Evolutionary conservation across 1,284 basidiomycete genomes (phyloP).

Genomic region (Microbotryum silenes-acaulis): DNA sequence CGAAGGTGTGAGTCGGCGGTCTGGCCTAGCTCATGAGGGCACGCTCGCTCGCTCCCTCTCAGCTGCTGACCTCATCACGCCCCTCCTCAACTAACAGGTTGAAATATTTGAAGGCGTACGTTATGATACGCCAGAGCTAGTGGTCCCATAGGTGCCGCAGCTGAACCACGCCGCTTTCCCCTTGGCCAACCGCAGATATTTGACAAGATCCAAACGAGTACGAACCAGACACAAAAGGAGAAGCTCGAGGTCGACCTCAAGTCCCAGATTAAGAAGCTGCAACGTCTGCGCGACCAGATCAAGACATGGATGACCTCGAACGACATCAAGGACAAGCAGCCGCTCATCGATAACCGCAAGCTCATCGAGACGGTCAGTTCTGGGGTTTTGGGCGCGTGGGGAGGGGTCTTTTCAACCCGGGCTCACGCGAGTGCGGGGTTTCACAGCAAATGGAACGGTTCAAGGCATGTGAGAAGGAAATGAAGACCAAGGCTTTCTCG

Average conservation of each 20-base stretch:
- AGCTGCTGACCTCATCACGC: not conserved
- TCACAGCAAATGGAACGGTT: constrained; percentile 99
- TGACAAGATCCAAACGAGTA: constrained; percentile 85
- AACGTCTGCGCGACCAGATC: constrained; percentile 95
- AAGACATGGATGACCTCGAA: constrained; percentile 97
- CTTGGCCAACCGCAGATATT: constrained; percentile 52
- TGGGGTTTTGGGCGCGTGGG: not conserved
- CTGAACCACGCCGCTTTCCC: not conserved
- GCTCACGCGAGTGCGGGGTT: not conserved
- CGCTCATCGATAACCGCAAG: constrained; percentile 83
- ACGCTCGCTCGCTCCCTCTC: too few relatives aligned
- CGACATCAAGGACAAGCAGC: constrained; percentile 98
- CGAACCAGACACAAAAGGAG: constrained; percentile 93
- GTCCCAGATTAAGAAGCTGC: constrained; percentile 98
- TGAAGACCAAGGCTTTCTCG: constrained; percentile 99
- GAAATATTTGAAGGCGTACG: constrained; percentile 72
- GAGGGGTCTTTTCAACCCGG: not conserved
- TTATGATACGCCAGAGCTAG: not conserved
- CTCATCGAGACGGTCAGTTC: constrained; percentile 90
- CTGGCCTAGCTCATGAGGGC: not conserved
- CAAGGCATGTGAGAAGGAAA: constrained; percentile 99
- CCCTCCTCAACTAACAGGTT: constrained; percentile 39
- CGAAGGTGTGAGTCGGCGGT: constrained; percentile 55
- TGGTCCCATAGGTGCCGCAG: not conserved
- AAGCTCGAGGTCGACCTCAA: constrained; percentile 91